Percentiles rank a stretch among this genome's conserved stretches.
Conservation (phyloP, 164 flowering plant genomes). For the Vitis cinerea region DNA sequence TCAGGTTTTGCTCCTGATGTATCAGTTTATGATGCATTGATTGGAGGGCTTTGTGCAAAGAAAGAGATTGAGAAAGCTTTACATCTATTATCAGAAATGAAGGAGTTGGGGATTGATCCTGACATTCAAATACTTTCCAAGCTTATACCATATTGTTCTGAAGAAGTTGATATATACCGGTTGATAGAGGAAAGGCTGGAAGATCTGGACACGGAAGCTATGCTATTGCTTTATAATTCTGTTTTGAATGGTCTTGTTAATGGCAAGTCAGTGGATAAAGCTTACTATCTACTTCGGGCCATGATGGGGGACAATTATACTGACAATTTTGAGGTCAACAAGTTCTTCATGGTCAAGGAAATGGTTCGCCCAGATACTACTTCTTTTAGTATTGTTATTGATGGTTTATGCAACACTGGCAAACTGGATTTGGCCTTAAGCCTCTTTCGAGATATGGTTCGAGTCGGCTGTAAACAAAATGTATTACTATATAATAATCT, state of each 20-base stretch:
- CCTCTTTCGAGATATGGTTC: slow-evolving; percentile 56
- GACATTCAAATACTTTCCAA: slow-evolving; percentile 45
- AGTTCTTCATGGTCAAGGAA: slow-evolving; percentile 21
- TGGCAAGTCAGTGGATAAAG: slow-evolving; percentile 46
- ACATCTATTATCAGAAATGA: slow-evolving; percentile 61
- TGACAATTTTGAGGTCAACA: slow-evolving; percentile 18
- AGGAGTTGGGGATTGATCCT: slow-evolving; percentile 46
- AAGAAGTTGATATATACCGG: slow-evolving; percentile 33
- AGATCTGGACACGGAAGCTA: slow-evolving; percentile 25
- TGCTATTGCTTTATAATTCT: slow-evolving; percentile 40
- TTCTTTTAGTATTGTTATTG: slow-evolving; percentile 61
- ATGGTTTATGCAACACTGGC: slow-evolving; percentile 51
- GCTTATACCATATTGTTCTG: slow-evolving; percentile 41
- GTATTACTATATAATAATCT: slow-evolving; percentile 61
- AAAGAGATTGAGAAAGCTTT: slow-evolving; percentile 53
- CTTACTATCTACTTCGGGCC: slow-evolving; percentile 41
- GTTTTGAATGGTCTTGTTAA: slow-evolving; percentile 48
- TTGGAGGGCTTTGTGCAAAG: slow-evolving; percentile 64
- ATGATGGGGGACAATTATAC: slow-evolving; percentile 33
- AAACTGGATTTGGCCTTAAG: slow-evolving; percentile 63
- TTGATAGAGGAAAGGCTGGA: slow-evolving; percentile 35
- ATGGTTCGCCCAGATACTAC: slow-evolving; percentile 31
- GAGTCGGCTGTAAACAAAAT: slow-evolving; percentile 36
- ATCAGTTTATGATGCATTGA: slow-evolving; percentile 61
- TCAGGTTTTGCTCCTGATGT: slow-evolving; percentile 49